Conservation (phyloP, 768 basidiomycete species). For the Suillus tomentosus region DNA sequence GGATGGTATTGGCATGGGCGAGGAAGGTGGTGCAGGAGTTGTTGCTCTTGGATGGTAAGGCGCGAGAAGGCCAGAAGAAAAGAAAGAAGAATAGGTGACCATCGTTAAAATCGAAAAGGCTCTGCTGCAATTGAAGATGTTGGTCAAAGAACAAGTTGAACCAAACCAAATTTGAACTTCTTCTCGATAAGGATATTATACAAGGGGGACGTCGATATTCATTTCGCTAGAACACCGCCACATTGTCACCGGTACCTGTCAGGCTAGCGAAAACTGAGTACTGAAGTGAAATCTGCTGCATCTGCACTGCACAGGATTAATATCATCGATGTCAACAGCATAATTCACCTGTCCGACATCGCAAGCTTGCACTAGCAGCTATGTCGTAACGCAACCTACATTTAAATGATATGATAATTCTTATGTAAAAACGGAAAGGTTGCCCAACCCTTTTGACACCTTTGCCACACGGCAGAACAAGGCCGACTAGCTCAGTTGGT, state of each 20-base stretch:
- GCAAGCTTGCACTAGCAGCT: not conserved
- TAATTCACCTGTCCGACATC: not conserved
- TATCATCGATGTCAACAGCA: not conserved
- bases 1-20: slow-evolving; percentile 21
- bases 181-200: not conserved
- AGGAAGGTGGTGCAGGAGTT: slow-evolving; percentile 29
- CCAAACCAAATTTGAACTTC: slow-evolving; percentile 3
- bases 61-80: slow-evolving; percentile 71
- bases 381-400: not conserved
- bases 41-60: slow-evolving; percentile 35
- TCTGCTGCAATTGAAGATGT: not conserved
- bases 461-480: not conserved
- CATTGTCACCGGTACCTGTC: not conserved
- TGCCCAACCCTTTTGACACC: not conserved
- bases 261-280: not conserved
- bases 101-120: slow-evolving; percentile 28
- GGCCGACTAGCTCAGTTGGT: slow-evolving; percentile 94
- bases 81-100: slow-evolving; percentile 62
- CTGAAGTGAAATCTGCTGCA: not conserved
- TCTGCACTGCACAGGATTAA: not conserved
- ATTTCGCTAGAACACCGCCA: not conserved
- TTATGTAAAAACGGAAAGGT: not conserved
- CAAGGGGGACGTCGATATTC: not conserved
- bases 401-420: too few species aligned
- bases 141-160: slow-evolving; percentile 21